Base-by-base conservation (phyloP, 1,284 basidiomycete species). In the Malassezia obtusa region DNA sequence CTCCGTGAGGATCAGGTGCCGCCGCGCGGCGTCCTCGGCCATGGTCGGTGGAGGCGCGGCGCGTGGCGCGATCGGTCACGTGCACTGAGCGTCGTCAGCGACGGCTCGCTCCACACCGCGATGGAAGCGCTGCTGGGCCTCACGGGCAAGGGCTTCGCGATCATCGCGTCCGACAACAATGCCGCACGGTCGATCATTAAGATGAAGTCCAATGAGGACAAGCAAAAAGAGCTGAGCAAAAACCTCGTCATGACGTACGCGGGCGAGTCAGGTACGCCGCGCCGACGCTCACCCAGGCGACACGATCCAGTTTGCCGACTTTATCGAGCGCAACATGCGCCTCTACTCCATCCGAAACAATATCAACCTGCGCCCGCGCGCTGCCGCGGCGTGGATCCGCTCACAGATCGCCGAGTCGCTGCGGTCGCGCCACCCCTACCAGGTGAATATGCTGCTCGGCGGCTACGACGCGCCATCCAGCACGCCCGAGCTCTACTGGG, bases 141-240 rank as follows among this genome's bases (percentile, higher is more conserved):
- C 60, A 75, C 73, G 14, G 73, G 71, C 49, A 70, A 70, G 56
- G 71, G 71, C 28, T 71, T 63, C 45, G 64, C 65, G 28, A 59
- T 70, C 59, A 63, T 73, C 63, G 90, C 90, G 3, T 85, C 89
- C 24, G 92, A 98, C 77, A 90, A 84, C 22, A 89, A 84, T 28
- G 84, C 89, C 7, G 84, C 83, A 5, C 82, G 87, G 56, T 92
- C 88, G 21, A 90, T 98, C 75, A 84, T 96, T 70, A 92, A 91
- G 77, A 94, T 96, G 89, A 95, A 98, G 79, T 77, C 81, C 28
- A 89, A 95, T 77, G 87, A 90, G 78, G 92, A 98, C 80, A 96
- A 98, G 79, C 90, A 92, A 78, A 91, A 90, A 77, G 80, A 82
- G 30, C 80, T 98, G 32, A 85, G 87, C 61, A 84, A 90, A 35